A percentile compares a stretch with the other conserved stretches of the same genome.
These are phyloP conservation scores for Podospora sp. DNA, from an alignment of 495 filamentous ascomycete genomes.

Conservation along the genomic window DNA sequence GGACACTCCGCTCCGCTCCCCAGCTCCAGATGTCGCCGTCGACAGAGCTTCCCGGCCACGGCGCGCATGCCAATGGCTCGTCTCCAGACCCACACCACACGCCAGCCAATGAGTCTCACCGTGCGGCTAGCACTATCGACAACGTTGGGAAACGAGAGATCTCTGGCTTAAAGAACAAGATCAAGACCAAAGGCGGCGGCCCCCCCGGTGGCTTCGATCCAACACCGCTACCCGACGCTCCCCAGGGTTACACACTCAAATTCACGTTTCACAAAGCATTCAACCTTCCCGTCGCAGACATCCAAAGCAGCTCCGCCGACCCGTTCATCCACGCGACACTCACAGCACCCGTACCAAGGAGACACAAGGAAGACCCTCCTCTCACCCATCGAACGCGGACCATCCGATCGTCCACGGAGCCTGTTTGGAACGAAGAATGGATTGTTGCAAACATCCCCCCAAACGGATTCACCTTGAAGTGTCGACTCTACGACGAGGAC, in stretches of 20 bases:
- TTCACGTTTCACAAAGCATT: slow-evolving; percentile 81
- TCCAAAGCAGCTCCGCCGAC: slow-evolving; percentile 76
- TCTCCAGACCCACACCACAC: not conserved
- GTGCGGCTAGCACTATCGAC: slow-evolving; percentile 9
- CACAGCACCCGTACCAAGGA: slow-evolving; percentile 57
- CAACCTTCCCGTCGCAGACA: slow-evolving; percentile 80
- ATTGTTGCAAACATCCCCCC: slow-evolving; percentile 81
- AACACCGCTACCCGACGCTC: slow-evolving; percentile 72
- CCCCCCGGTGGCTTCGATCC: slow-evolving; percentile 79
- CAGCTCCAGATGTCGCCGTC: not conserved
- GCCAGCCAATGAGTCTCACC: not conserved
- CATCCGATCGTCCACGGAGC: slow-evolving; percentile 66
- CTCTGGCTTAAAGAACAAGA: slow-evolving; percentile 54
- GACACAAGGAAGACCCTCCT: slow-evolving; percentile 79
- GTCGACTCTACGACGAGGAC: slow-evolving; percentile 86
- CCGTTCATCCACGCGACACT: slow-evolving; percentile 79
- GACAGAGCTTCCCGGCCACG: not conserved
- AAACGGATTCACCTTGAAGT: slow-evolving; percentile 77
- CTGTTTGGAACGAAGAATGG: slow-evolving; percentile 84
- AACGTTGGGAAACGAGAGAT: slow-evolving; percentile 60
- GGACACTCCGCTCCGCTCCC: not conserved
- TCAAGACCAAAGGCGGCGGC: slow-evolving; percentile 60
- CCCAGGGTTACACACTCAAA: slow-evolving; percentile 78
- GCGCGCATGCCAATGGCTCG: not conserved
- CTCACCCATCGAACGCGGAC: slow-evolving; percentile 77